Evolutionary conservation across 768 basidiomycete species (phyloP).

Genomic region (Termitomyces sp.): DNA sequence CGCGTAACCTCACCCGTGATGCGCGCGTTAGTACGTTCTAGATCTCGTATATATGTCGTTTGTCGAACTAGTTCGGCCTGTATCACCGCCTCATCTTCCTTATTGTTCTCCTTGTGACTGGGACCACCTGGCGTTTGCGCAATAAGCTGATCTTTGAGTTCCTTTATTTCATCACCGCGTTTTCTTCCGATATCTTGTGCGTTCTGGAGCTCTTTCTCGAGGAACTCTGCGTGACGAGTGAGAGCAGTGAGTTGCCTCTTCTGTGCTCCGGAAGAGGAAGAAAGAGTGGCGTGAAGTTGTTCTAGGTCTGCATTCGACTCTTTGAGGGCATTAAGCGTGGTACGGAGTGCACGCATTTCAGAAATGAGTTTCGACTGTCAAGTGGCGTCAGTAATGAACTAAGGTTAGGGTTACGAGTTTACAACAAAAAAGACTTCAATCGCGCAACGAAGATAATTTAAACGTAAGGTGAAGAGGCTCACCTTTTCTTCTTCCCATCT

Average conservation of each 20-base stretch:
- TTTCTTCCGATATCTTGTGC: conserved; percentile 47
- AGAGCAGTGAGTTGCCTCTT: conserved; percentile 49
- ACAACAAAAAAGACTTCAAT: neutral
- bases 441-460: neutral
- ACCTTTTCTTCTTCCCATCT: conserved; percentile 62
- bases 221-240: conserved; percentile 37
- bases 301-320: conserved; percentile 61
- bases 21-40: conserved; percentile 59
- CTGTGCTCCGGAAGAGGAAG: conserved; percentile 48
- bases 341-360: conserved; percentile 51
- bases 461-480: conserved; percentile 12
- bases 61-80: conserved; percentile 69
- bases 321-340: conserved; percentile 42
- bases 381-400: neutral
- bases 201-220: conserved; percentile 47
- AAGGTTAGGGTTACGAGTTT: neutral
- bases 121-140: conserved; percentile 5
- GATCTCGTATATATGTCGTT: conserved; percentile 51
- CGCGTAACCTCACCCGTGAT: conserved; percentile 49
- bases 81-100: conserved; percentile 57
- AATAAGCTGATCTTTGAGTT: neutral
- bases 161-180: conserved; percentile 12
- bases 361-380: conserved; percentile 44
- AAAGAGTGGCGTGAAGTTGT: conserved; percentile 48
- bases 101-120: conserved; percentile 29